Evolutionary conservation across 495 filamentous ascomycete genomes (phyloP).

Genomic region (Sporormia fimetaria): DNA sequence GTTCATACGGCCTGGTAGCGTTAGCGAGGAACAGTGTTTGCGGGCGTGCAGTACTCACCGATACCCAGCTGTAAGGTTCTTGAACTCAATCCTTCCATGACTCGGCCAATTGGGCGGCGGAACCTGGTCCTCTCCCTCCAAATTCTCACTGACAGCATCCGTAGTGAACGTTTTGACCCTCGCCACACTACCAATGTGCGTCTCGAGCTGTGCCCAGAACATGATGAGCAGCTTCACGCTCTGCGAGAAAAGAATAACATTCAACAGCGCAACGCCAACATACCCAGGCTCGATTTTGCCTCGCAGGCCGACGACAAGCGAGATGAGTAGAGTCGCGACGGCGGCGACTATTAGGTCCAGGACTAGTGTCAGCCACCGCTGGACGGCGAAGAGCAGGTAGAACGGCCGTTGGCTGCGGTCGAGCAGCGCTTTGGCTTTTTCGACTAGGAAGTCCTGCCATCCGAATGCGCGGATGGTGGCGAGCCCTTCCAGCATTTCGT

Average conservation of each 20-base stretch:
- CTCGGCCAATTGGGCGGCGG: constrained; percentile 40
- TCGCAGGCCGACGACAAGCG: constrained; percentile 17
- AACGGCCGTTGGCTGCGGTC: constrained; percentile 50
- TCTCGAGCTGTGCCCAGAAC: constrained; percentile 50
- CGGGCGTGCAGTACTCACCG: constrained; percentile 3
- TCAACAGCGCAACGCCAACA: constrained; percentile 47
- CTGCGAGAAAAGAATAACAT: constrained; percentile 46
- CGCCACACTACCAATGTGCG: constrained; percentile 45
- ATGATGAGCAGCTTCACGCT: constrained; percentile 41
- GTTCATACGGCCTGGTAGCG: constrained; percentile 5
- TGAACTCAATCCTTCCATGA: constrained; percentile 42
- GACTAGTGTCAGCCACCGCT: constrained; percentile 33
- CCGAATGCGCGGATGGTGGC: constrained; percentile 47
- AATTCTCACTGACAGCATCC: constrained; percentile 40
- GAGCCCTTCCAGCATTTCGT: constrained; percentile 35
- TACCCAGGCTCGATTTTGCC: constrained; percentile 38
- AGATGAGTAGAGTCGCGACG: constrained; percentile 22
- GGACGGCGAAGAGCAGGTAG: constrained; percentile 46
- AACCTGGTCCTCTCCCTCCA: constrained; percentile 32
- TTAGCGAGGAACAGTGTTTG: background rate
- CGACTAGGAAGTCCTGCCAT: constrained; percentile 39
- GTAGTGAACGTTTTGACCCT: constrained; percentile 48
- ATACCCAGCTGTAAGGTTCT: constrained; percentile 31
- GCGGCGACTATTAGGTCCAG: constrained; percentile 26
- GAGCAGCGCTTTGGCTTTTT: constrained; percentile 34